These are phyloP conservation scores for Penicillium nordicum DNA, from an alignment of 2,329 filamentous ascomycete species.

Conservation along the genomic window DNA sequence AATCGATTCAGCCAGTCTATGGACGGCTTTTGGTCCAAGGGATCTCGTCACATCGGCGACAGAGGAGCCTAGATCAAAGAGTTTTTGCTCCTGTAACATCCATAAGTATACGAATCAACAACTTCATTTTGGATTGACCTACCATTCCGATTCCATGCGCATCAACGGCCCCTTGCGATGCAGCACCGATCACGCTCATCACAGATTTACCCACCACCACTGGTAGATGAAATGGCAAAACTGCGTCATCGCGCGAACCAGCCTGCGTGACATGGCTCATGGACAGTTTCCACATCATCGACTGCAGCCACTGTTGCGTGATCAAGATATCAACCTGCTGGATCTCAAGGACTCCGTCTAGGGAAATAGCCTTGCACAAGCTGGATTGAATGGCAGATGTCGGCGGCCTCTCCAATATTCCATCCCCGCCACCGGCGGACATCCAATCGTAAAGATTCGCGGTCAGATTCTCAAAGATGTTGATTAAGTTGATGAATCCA, in stretches of 20 bases:
- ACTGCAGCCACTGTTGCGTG: conserved; percentile 68
- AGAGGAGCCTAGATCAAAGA: conserved; percentile 36
- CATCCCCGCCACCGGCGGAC: conserved; percentile 33
- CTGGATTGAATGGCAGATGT: conserved; percentile 50
- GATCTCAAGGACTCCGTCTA: conserved; percentile 58
- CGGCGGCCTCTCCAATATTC: conserved; percentile 28
- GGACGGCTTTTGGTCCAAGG: conserved; percentile 26
- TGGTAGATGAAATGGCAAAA: conserved; percentile 63
- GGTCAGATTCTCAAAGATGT: conserved; percentile 39
- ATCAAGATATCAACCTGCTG: conserved; percentile 67
- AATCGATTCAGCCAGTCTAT: conserved; percentile 30
- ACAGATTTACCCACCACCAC: conserved; percentile 62
- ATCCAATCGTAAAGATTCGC: conserved; percentile 40
- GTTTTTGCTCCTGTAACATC: conserved; percentile 36
- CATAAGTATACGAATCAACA: background rate
- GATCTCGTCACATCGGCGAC: conserved; percentile 36
- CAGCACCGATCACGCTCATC: conserved; percentile 65
- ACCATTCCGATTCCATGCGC: conserved; percentile 72
- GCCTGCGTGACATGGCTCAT: conserved; percentile 64
- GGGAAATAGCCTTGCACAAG: conserved; percentile 53
- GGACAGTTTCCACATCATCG: conserved; percentile 70
- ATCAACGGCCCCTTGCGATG: conserved; percentile 71
- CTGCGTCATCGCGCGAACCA: conserved; percentile 52
- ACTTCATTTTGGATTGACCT: conserved; percentile 34
- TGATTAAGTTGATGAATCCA: conserved; percentile 41